These are phyloP conservation scores for Diaporthe eres DNA, from an alignment of 2,329 filamentous ascomycete species.

Conservation along the genomic window DNA sequence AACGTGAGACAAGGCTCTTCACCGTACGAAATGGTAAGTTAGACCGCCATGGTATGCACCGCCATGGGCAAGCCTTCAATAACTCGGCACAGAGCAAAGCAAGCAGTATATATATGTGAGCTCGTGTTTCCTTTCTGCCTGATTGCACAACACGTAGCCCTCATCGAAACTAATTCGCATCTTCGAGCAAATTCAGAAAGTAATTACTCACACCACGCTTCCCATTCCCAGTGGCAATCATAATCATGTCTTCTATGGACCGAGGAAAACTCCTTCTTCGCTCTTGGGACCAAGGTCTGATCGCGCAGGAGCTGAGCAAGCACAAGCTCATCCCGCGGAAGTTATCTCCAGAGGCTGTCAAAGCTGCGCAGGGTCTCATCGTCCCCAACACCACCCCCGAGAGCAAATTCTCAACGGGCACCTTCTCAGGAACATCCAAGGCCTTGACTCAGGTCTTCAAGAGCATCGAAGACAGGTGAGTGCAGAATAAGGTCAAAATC, in stretches of 20 bases:
- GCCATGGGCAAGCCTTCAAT: background rate
- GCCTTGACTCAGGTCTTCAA: conserved; percentile 22
- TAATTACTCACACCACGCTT: background rate
- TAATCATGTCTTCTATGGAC: conserved; percentile 1
- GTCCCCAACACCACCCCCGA: conserved; percentile 12
- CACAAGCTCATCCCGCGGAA: conserved; percentile 10
- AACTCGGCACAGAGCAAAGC: background rate
- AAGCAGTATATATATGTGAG: background rate
- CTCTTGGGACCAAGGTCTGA: conserved; percentile 25
- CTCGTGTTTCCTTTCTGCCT: background rate
- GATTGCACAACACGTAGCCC: background rate
- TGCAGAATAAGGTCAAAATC: background rate
- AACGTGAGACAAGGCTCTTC: background rate
- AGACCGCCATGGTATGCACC: background rate
- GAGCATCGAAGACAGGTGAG: conserved; percentile 14
- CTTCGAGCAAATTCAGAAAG: background rate
- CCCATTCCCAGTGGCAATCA: background rate
- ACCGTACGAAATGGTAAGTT: background rate
- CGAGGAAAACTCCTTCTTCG: conserved; percentile 15
- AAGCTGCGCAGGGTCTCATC: conserved; percentile 10
- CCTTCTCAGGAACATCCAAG: conserved; percentile 17
- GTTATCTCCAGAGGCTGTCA: conserved; percentile 4
- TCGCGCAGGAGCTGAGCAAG: conserved; percentile 13
- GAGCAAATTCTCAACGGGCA: background rate
- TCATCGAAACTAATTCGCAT: background rate